Conservation (phyloP, 257 asterid species). For the Thymus quinquecostatus region DNA sequence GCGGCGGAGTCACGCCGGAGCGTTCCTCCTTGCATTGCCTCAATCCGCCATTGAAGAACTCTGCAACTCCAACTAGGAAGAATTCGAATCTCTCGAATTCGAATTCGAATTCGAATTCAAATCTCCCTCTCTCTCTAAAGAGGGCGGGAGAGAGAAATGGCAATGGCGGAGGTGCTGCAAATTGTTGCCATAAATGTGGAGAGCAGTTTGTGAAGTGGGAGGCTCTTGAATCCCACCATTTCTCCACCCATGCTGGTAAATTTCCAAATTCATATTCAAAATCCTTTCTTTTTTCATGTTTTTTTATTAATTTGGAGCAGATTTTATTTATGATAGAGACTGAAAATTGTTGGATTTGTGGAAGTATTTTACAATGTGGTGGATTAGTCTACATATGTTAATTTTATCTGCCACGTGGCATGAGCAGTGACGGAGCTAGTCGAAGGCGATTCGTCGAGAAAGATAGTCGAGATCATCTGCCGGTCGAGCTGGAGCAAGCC, state of each 20-base stretch:
- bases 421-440: conserved; percentile 80
- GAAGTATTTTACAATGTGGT: too few species aligned
- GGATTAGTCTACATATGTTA: too few species aligned
- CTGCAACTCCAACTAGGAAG: conserved; percentile 55
- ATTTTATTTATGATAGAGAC: too few species aligned
- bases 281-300: too few species aligned
- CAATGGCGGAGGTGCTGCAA: conserved; percentile 45
- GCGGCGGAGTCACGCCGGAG: conserved; percentile 43
- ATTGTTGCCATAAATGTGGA: conserved; percentile 86
- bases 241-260: conserved; percentile 86
- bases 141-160: conserved; percentile 46
- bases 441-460: conserved; percentile 91
- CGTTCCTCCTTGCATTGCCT: conserved; percentile 58
- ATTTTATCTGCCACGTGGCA: too few species aligned
- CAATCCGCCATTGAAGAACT: conserved; percentile 50
- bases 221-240: conserved; percentile 83
- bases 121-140: conserved; percentile 34
- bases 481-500: conserved; percentile 72
- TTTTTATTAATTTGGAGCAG: too few species aligned
- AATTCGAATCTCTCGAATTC: background rate
- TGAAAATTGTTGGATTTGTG: too few species aligned
- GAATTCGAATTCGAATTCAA: background rate
- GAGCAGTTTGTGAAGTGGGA: conserved; percentile 85
- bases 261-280: background rate
- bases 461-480: conserved; percentile 88